A percentile compares a stretch with the other conserved stretches of the same genome.
phyloP scores from a whole-genome alignment of 768 basidiomycete species.

The Boletus subcaerulescens region DNA sequence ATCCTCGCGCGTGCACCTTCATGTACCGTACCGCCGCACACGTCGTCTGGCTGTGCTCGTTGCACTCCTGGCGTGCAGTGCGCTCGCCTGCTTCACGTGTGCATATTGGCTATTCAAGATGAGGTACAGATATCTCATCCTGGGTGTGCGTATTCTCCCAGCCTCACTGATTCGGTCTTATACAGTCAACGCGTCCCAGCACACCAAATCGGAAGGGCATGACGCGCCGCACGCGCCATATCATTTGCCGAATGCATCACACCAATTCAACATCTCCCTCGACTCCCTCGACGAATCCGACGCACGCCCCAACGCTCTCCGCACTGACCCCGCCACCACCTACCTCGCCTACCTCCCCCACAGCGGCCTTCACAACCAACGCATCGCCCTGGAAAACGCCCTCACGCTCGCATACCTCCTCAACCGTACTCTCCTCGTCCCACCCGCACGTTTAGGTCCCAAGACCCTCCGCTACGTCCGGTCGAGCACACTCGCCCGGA shows the following conservation, averaged over 20 bases:
- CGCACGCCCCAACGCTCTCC: slow-evolving; percentile 6
- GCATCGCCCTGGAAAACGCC: slow-evolving; percentile 84
- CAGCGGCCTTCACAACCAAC: slow-evolving; percentile 83
- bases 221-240: not conserved
- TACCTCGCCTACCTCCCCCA: slow-evolving; percentile 80
- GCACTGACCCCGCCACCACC: slow-evolving; percentile 30
- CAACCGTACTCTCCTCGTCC: slow-evolving; percentile 75
- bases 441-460: slow-evolving; percentile 66
- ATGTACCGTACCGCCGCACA: slow-evolving; percentile 26
- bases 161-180: slow-evolving; percentile 17
- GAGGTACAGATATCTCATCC: slow-evolving; percentile 46
- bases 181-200: slow-evolving; percentile 21
- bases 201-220: not conserved
- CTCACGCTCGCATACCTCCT: slow-evolving; percentile 66
- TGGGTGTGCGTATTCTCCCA: slow-evolving; percentile 12
- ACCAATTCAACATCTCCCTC: slow-evolving; percentile 17
- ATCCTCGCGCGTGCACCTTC: slow-evolving; percentile 1
- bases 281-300: slow-evolving; percentile 31
- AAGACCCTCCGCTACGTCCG: slow-evolving; percentile 58
- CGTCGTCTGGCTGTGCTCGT: slow-evolving; percentile 43
- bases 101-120: slow-evolving; percentile 65
- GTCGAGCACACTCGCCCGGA: slow-evolving; percentile 46
- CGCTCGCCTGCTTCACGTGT: slow-evolving; percentile 50
- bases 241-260: not conserved
- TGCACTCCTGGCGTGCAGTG: slow-evolving; percentile 44